Evolutionary conservation across 768 basidiomycete genomes (phyloP).

Genomic region (Leccinum olivaceopallidum): DNA sequence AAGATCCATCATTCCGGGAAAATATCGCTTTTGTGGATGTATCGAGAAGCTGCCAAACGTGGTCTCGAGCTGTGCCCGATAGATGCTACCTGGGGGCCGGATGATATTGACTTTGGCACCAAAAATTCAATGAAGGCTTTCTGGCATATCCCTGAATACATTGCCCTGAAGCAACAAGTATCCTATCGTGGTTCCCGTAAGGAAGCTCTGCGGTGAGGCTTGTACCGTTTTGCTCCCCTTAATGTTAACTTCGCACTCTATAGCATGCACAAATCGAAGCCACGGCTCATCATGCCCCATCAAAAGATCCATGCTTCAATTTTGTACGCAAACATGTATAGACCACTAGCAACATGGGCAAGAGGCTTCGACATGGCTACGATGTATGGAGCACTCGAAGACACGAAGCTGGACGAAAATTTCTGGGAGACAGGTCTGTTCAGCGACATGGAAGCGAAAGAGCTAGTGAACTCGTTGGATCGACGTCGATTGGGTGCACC

Average conservation of each 20-base stretch:
- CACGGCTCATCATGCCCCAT: constrained; percentile 11
- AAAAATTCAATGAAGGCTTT: constrained; percentile 10
- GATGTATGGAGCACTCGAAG: neutral
- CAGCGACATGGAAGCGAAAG: constrained; percentile 4
- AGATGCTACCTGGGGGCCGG: constrained; percentile 16
- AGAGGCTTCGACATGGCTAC: neutral
- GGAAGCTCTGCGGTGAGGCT: constrained; percentile 9
- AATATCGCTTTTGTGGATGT: neutral
- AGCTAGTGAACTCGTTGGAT: constrained; percentile 6
- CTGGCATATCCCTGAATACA: constrained; percentile 9
- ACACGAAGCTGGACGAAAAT: neutral
- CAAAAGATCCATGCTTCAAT: neutral
- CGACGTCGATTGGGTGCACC: constrained; percentile 6
- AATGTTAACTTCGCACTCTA: neutral
- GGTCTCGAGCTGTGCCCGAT: constrained; percentile 13
- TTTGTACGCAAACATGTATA: neutral
- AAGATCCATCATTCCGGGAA: neutral
- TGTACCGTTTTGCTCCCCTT: neutral
- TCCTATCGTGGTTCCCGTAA: neutral
- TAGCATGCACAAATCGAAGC: constrained; percentile 9
- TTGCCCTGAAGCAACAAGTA: constrained; percentile 17
- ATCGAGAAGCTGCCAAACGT: neutral
- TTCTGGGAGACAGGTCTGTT: constrained; percentile 17
- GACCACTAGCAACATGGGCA: neutral
- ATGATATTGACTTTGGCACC: constrained; percentile 16